Base-by-base conservation (phyloP, 192 early-diverging fungal genomes). In the Mortierella hygrophila region DNA sequence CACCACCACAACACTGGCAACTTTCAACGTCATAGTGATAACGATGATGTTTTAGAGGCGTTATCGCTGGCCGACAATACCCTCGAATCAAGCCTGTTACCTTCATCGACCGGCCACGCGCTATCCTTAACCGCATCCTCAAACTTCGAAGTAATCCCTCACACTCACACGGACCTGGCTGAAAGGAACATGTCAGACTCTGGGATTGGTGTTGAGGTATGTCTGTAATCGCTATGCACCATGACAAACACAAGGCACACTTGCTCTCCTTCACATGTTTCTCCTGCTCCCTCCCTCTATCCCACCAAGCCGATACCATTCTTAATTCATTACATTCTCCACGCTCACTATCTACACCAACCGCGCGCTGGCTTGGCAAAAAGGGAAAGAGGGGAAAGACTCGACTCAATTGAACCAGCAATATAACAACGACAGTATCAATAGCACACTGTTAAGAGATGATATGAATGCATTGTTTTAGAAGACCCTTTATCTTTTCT, bases 161-260 rank as follows among this genome's bases (percentile, higher is more conserved):
- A 29, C 60, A 32, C 60, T 65, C 26, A 29, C 60, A 32, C 60
- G 10, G 60, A 32, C 60, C 32, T 29, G 44, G 32, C 65, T 47
- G n/a, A 68, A 68, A 32, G 18, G 49, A 78, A 10, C 52, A 11
- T 79, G 46, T 47, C 70, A 16, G 77, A 79, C 52, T 79, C 77
- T 79, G 77, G 70, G 38, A 70, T 79, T 63, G 77, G 77, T 29
- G 16, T 79, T 6, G 77, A 79, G 78, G 78, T 79, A 79, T 26
- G 18, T 65, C 29, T 65, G 60, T 11, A 65, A 65, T 32, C 60
- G 60, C 60, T 35, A 65, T 65, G 60, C 60, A 65, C 60, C 10
- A 32, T 65, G n/a, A 65, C 60, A 26, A 65, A 65, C 60, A 32
- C 21, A 60, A 60, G 6, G n/a, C n/a, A 60, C 55, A 60, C 60